Percentiles rank a stretch among this genome's conserved stretches.
Evolutionary conservation across 164 flowering plant genomes (phyloP).

Genomic region (Aristolochia californica): DNA sequence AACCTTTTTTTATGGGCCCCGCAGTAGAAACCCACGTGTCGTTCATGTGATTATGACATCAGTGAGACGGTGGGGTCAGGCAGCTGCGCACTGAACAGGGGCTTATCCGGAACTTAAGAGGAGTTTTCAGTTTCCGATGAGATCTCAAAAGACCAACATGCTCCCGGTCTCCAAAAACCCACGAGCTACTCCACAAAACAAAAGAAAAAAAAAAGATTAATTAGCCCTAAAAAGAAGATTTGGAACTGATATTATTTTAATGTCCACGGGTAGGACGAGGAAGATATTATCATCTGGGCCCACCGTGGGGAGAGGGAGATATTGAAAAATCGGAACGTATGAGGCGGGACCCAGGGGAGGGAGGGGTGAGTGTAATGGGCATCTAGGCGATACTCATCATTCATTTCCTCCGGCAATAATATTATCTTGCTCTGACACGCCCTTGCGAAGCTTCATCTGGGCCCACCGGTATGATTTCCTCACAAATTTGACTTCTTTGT

Average conservation of each 20-base stretch:
- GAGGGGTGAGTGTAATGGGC: too few relatives aligned
- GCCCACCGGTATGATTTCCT: not conserved
- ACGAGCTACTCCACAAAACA: constrained; percentile 40
- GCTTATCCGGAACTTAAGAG: too few relatives aligned
- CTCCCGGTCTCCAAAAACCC: constrained; percentile 86
- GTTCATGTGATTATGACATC: too few relatives aligned
- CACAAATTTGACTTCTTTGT: not conserved
- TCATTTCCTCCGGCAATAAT: constrained; percentile 22
- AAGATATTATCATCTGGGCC: not conserved
- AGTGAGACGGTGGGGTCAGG: too few relatives aligned
- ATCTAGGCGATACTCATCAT: constrained; percentile 40
- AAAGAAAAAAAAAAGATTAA: not conserved
- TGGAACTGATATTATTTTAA: constrained; percentile 8
- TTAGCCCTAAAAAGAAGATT: constrained; percentile 48
- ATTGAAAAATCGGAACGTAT: not conserved
- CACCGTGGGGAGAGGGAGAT: not conserved
- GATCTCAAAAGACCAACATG: constrained; percentile 78
- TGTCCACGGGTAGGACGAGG: not conserved
- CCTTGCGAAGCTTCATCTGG: constrained; percentile 1
- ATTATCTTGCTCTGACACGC: not conserved
- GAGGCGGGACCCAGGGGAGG: not conserved
- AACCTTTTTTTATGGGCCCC: too few relatives aligned
- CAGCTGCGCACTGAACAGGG: too few relatives aligned
- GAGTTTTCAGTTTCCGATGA: constrained; percentile 48
- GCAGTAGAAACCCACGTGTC: too few relatives aligned